Evolutionary conservation across 495 filamentous ascomycete genomes (phyloP).

Genomic region (Podospora didyma): DNA sequence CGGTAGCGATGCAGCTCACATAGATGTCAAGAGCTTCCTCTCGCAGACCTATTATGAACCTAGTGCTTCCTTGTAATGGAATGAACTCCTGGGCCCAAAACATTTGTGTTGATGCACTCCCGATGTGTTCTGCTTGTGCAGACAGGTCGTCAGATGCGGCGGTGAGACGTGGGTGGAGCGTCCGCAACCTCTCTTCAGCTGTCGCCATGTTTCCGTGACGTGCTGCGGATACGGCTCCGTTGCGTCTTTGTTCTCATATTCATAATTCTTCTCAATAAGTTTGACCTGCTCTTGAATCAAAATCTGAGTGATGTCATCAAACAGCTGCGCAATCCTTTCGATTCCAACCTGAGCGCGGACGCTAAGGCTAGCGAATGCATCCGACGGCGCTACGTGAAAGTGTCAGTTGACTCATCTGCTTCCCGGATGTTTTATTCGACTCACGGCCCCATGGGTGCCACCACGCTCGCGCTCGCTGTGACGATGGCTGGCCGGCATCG

Average conservation of each 20-base stretch:
- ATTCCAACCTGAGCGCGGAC: too few species aligned
- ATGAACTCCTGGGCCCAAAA: background rate
- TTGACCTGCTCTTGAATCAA: background rate
- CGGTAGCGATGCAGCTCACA: background rate
- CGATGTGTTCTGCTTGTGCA: too few species aligned
- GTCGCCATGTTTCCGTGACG: background rate
- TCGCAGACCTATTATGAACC: background rate
- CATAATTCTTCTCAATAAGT: background rate
- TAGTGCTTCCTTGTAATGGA: background rate
- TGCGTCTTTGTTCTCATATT: background rate
- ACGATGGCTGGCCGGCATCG: too few species aligned
- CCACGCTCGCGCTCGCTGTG: too few species aligned
- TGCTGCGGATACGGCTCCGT: background rate
- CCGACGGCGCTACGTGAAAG: too few species aligned
- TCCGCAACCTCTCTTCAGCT: too few species aligned
- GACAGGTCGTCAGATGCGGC: too few species aligned
- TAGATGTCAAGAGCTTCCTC: background rate
- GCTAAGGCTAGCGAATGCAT: too few species aligned
- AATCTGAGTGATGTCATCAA: background rate
- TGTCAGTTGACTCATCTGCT: too few species aligned
- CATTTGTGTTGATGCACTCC: background rate
- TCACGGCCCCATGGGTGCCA: too few species aligned
- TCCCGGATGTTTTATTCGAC: too few species aligned
- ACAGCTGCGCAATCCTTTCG: constrained; percentile 7
- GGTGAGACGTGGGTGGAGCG: too few species aligned